Evolutionary conservation across 257 asterid species (phyloP).

Genomic region (Fraxinus quadrangulata): DNA sequence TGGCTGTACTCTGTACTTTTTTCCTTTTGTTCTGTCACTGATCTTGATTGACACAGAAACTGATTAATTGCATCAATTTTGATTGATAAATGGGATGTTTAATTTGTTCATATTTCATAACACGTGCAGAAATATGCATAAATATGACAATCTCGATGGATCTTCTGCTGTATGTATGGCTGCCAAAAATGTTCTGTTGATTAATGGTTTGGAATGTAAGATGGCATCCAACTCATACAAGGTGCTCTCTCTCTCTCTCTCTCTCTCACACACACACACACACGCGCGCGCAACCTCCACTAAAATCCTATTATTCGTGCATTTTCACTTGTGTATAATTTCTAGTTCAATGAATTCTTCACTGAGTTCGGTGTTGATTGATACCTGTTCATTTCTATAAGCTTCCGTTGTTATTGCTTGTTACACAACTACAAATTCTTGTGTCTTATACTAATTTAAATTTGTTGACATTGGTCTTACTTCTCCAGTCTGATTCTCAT

Average conservation of each 20-base stretch:
- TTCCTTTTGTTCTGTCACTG: slow-evolving; percentile 4
- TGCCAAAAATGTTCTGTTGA: slow-evolving; percentile 59
- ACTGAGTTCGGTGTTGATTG: neutral
- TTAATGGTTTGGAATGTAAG: slow-evolving; percentile 93
- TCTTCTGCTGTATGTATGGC: slow-evolving; percentile 57
- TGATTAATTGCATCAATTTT: slow-evolving; percentile 10
- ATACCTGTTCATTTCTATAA: neutral
- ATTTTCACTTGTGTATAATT: neutral
- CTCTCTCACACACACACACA: too few species aligned
- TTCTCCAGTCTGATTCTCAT: neutral
- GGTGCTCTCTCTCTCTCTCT: slow-evolving; percentile 44
- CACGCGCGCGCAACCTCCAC: neutral
- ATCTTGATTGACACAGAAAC: neutral
- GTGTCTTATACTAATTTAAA: neutral
- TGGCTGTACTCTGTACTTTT: neutral
- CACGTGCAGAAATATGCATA: slow-evolving; percentile 63
- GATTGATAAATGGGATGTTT: slow-evolving; percentile 21
- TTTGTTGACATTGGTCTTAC: neutral
- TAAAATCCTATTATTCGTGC: neutral
- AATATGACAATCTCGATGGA: slow-evolving; percentile 55
- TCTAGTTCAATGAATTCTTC: neutral
- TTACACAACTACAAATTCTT: neutral
- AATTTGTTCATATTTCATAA: slow-evolving; percentile 21
- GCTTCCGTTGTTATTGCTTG: neutral
- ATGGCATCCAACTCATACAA: slow-evolving; percentile 85